Base-by-base conservation (phyloP, 1,284 basidiomycete species). In the Puccinia novopanici region DNA sequence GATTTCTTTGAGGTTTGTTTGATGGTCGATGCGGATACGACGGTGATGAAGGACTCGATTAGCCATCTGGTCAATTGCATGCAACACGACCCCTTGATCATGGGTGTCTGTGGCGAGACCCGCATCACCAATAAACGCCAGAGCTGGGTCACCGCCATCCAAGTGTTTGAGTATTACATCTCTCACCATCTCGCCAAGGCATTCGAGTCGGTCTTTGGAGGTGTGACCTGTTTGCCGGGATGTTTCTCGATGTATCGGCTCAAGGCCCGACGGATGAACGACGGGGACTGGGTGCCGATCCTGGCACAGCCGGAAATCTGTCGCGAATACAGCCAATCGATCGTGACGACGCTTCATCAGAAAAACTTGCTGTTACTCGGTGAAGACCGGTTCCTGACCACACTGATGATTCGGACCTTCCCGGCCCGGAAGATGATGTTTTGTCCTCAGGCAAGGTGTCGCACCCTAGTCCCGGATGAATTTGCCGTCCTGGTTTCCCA, bases 161-260 rank as follows among this genome's bases (percentile, higher is more conserved):
- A 99, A 86, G 95, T 99, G 75, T 85, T 84, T 81, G 85, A 85
- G 85, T 99, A 99, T 87, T 99, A 98, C 87, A 98, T 99, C 85
- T 98, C 95, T 50, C 97, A 99, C 86, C 96, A 99, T 87, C 90
- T 95, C 81, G 93, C 95, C 82, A 99, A 99, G 86, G 95, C 95
- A 1, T 99, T 99, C 87, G 97, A 99, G 86, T 95, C 95, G 34
- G 94, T 98, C 22, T 99, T 99, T 86, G 97, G 97, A 85, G 97
- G 97, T 91, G 97, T 99, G 79, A 95, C 97, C 19, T 99, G 97
- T 89, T 88, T 99, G 61, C 97, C 97, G 0, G 97, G 97, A 30
- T 99, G 97, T 87, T 99, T 99, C 89, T 98, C 95, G 67, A 98
- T 99, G 94, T 99, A 99, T 88, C 90, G 97, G 73, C 89, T 99